A percentile compares a stretch with the other conserved stretches of the same genome.
phyloP scores from a whole-genome alignment of 352 stramenopile species.

The Globisporangium irregulare region DNA sequence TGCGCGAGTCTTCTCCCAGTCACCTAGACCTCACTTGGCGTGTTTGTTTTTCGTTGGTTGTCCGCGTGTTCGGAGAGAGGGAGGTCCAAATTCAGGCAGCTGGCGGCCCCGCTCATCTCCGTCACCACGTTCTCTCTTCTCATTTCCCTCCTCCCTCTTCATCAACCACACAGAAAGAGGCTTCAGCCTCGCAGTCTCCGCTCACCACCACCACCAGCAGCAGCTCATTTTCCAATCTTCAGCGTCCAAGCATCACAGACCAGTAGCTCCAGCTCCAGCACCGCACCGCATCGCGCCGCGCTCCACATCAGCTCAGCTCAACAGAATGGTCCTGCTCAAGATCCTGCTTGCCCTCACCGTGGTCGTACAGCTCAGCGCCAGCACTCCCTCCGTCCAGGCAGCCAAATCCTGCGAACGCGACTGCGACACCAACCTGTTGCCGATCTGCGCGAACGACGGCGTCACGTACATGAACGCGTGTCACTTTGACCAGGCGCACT shows the following conservation, averaged over 20 bases:
- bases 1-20: too few species aligned
- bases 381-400: not conserved
- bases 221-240: not conserved
- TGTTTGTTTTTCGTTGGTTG: too few species aligned
- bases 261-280: not conserved
- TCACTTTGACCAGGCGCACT: constrained; percentile 5
- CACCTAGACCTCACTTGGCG: too few species aligned
- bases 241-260: not conserved
- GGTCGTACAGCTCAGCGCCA: not conserved
- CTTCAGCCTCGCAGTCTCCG: not conserved
- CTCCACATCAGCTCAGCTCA: not conserved
- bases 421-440: not conserved
- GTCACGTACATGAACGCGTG: constrained; percentile 6
- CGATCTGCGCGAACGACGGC: constrained; percentile 5
- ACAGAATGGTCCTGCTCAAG: not conserved
- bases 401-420: constrained; percentile 3
- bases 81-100: too few species aligned
- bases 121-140: not conserved
- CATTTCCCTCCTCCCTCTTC: too few species aligned
- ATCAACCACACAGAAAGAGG: too few species aligned
- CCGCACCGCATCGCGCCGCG: too few species aligned
- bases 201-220: not conserved
- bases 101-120: not conserved
- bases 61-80: too few species aligned
- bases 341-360: not conserved